These are phyloP conservation scores for Mycena chlorophos DNA, from an alignment of 768 basidiomycete species.

Conservation along the genomic window DNA sequence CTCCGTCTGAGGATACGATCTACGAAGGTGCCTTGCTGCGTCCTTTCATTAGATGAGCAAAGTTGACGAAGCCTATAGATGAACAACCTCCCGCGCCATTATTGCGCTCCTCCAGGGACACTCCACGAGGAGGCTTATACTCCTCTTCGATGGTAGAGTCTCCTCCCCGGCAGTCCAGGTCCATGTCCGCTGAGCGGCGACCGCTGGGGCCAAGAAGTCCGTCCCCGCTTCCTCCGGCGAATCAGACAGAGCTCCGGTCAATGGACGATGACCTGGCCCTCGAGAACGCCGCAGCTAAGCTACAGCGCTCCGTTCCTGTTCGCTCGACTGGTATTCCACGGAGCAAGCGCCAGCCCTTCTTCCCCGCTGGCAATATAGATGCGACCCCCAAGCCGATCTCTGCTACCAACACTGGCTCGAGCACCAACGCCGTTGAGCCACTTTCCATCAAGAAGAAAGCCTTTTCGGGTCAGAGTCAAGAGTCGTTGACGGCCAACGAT, in stretches of 20 bases:
- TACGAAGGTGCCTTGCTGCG: constrained; percentile 62
- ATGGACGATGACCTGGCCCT: constrained; percentile 48
- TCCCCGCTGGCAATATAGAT: constrained; percentile 52
- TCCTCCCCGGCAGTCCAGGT: constrained; percentile 41
- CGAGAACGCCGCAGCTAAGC: constrained; percentile 37
- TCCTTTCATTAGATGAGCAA: constrained; percentile 8
- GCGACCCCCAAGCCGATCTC: constrained; percentile 48
- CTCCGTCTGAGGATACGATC: constrained; percentile 63
- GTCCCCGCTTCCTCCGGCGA: constrained; percentile 60
- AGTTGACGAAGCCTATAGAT: no score
- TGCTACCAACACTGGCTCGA: constrained; percentile 37
- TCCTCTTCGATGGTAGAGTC: constrained; percentile 38
- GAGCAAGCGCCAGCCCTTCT: constrained; percentile 70
- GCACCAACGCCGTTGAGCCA: constrained; percentile 60
- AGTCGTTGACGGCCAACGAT: constrained; percentile 38
- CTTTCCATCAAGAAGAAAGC: constrained; percentile 85
- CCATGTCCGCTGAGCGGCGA: constrained; percentile 55
- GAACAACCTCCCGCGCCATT: constrained; percentile 60
- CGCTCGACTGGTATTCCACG: constrained; percentile 59
- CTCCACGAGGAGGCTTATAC: constrained; percentile 47
- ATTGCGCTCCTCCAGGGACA: constrained; percentile 53
- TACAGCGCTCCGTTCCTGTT: constrained; percentile 27
- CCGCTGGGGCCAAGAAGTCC: constrained; percentile 75
- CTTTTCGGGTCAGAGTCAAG: constrained; percentile 54
- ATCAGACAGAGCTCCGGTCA: constrained; percentile 42